A percentile compares a stretch with the other conserved stretches of the same genome.
Evolutionary conservation across 768 basidiomycete species (phyloP).

Genomic region (Lactifluus echinatus): DNA sequence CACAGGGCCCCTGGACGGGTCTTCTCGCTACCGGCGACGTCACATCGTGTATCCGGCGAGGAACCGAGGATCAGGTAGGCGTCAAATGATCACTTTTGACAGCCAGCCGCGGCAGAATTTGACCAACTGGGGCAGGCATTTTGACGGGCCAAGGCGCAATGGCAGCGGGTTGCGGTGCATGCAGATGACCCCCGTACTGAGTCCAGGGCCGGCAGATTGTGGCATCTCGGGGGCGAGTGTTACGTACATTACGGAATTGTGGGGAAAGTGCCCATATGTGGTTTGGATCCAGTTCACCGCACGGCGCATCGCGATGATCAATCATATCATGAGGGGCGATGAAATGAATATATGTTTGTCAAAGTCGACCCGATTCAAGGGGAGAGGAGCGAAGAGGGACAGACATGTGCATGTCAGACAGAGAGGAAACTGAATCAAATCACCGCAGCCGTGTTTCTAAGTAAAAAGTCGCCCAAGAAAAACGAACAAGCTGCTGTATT

Average conservation of each 20-base stretch:
- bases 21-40: neutral
- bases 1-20: neutral
- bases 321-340: no score
- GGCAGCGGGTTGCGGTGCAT: no score
- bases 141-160: neutral
- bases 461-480: no score
- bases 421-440: no score
- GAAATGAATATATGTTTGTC: no score
- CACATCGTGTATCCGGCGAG: neutral
- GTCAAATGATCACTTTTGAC: neutral
- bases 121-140: neutral
- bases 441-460: no score
- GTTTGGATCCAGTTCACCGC: no score
- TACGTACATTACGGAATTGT: slow-evolving; percentile 1
- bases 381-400: neutral
- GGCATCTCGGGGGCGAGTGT: neutral
- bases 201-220: no score
- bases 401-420: no score
- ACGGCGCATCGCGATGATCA: neutral
- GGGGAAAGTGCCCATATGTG: neutral
- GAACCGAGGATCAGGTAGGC: neutral
- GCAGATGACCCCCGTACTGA: no score
- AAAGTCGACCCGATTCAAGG: no score
- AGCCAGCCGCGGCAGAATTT: neutral
- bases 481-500: no score